Evolutionary conservation across 306 rosid species (phyloP), one percentile per base, ranked within the genome.

Genomic region (Ormosia semicastrata): DNA sequence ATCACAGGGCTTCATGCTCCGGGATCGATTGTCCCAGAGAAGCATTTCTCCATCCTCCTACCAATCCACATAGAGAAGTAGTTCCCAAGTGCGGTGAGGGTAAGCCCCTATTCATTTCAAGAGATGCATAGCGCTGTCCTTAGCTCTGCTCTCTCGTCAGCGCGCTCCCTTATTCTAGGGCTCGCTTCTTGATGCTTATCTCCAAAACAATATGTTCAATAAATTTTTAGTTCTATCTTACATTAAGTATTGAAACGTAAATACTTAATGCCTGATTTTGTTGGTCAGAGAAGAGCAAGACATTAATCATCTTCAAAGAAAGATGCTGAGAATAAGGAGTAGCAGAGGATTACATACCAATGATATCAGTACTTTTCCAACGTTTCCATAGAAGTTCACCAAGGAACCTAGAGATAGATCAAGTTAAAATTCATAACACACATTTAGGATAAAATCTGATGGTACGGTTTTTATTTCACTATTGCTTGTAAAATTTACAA

Each of bases 321-420:
- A 39, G 67, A 41, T 40, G 37, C 3, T 24, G 9, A 39, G 13
- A 56, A 29, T 73, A 52, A 12, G 17, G 15, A 44, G 18, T 11
- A 41, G 11, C 9, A 40, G 52, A 76, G 57, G 59, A 66, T 65
- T 58, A 81, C 76, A 46, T 89, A 92, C 98, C 97, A 91, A 72
- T 46, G 94, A 92, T 71, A 92, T 88, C 36, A 94, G 63, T 40
- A 91, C 89, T 90, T 94, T 94, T 58, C 97, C 98, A 40, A 88
- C 73, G 76, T 92, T 94, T 50, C 97, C 98, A 80, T 87, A 90
- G 49, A 94, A 92, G 89, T 92, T 94, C 52, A 91, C 90, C 97
- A 88, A 92, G 2, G 98, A 92, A 86, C 66, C 98, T 91, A 83
- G 10, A 86, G 79, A 76, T 24, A 79, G 11, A 53, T 8, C 9